A percentile compares a stretch with the other conserved stretches of the same genome.
phyloP scores from a whole-genome alignment of 495 filamentous ascomycete species.

The Podospora bellae-mahoneyi region DNA sequence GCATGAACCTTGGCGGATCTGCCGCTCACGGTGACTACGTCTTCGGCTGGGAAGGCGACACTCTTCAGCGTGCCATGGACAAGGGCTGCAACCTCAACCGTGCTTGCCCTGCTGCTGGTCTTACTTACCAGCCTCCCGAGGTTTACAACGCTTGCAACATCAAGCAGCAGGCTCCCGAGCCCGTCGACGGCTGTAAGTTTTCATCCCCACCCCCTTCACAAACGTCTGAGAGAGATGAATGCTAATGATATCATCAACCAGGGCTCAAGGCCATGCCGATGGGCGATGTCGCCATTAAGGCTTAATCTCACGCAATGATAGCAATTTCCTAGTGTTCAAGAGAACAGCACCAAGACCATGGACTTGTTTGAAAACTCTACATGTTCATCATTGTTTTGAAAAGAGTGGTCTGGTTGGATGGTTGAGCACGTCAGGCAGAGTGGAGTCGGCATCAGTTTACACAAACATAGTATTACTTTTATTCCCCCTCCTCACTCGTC shows the following conservation, averaged over 20 bases:
- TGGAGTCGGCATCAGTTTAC: neutral
- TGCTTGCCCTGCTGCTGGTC: conserved; percentile 46
- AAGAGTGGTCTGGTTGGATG: neutral
- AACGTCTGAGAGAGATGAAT: neutral
- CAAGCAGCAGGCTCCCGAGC: conserved; percentile 48
- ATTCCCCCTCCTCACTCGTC: neutral
- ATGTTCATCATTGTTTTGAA: neutral
- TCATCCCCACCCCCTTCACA: too few relatives aligned
- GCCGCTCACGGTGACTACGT: conserved; percentile 71
- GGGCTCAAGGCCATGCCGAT: conserved; percentile 52
- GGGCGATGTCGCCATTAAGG: conserved; percentile 52
- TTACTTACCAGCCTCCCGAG: conserved; percentile 42
- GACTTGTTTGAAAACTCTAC: neutral
- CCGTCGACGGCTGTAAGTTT: conserved; percentile 50
- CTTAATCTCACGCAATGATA: conserved; percentile 27
- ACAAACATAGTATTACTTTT: neutral
- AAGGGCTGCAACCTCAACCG: conserved; percentile 55
- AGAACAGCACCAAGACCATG: neutral
- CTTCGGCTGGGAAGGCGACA: conserved; percentile 68
- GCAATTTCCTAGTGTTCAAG: neutral
- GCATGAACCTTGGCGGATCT: conserved; percentile 50
- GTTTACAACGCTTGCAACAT: conserved; percentile 49
- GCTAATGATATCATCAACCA: conserved; percentile 17
- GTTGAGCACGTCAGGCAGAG: neutral
- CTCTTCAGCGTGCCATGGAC: conserved; percentile 63